Percentiles rank a stretch among this genome's conserved stretches.
phyloP scores from a whole-genome alignment of 2,329 filamentous ascomycete species.

The Zasmidium angulare region DNA sequence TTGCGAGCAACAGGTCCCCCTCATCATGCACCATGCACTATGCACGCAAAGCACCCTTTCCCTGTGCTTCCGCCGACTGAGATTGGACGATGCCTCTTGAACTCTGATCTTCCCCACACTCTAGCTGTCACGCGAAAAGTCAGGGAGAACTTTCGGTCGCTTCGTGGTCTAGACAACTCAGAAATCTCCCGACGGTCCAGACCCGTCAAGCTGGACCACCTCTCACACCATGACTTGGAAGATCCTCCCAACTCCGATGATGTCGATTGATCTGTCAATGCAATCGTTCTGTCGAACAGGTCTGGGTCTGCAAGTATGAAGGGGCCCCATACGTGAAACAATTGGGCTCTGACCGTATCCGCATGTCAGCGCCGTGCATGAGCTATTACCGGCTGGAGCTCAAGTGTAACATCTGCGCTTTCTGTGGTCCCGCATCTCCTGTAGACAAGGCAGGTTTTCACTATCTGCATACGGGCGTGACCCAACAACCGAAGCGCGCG shows the following conservation, averaged over 20 bases:
- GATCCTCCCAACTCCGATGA: not conserved
- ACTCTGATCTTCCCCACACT: slow-evolving; percentile 14
- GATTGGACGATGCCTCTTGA: not conserved
- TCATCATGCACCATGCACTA: not conserved
- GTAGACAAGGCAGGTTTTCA: not conserved
- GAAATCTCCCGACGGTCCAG: not conserved
- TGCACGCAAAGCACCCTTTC: not conserved
- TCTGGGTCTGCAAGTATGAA: not conserved
- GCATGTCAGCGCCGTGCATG: not conserved
- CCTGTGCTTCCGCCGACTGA: not conserved
- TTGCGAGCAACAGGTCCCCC: not conserved
- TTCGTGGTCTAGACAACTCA: slow-evolving; percentile 15
- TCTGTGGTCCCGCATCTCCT: not conserved
- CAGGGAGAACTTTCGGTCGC: slow-evolving; percentile 9
- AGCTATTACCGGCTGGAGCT: not conserved
- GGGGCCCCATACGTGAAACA: not conserved
- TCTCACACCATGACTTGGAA: slow-evolving; percentile 2
- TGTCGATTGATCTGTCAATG: not conserved
- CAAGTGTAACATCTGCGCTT: not conserved
- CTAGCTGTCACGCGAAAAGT: slow-evolving; percentile 7
- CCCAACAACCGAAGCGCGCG: not conserved
- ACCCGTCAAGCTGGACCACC: not conserved
- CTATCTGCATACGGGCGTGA: not conserved
- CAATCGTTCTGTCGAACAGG: not conserved
- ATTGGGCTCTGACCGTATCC: not conserved